Conservation (phyloP, 352 stramenopile species). For the Phytophthora pinifolia region DNA sequence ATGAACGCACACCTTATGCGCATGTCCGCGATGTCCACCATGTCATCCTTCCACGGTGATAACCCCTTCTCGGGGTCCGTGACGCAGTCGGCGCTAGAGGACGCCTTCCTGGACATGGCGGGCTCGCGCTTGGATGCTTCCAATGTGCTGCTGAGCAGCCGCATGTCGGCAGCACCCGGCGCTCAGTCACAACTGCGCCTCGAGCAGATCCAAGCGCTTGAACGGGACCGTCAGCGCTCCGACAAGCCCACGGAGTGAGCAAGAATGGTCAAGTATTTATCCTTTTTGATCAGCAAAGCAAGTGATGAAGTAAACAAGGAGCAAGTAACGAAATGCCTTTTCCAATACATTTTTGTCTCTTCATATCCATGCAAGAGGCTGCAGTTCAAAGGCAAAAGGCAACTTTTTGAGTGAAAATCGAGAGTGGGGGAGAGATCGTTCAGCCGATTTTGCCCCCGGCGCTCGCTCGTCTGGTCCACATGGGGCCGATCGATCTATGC, state of each 20-base stretch:
- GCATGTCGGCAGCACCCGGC: constrained; percentile 30
- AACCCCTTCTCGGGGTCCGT: constrained; percentile 67
- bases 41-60: constrained; percentile 61
- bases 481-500: constrained; percentile 41
- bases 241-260: constrained; percentile 20
- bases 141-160: constrained; percentile 67
- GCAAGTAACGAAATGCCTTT: constrained; percentile 21
- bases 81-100: constrained; percentile 81
- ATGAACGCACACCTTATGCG: constrained; percentile 54
- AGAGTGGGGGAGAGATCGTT: background rate
- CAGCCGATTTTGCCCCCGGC: background rate
- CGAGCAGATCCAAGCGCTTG: constrained; percentile 26
- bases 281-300: constrained; percentile 26
- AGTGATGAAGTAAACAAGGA: constrained; percentile 15
- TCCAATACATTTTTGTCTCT: constrained; percentile 27
- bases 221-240: constrained; percentile 17
- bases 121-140: constrained; percentile 74
- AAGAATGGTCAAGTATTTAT: constrained; percentile 35
- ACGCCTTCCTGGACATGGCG: constrained; percentile 86
- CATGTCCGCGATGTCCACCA: constrained; percentile 54
- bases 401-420: too few relatives aligned
- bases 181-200: constrained; percentile 31
- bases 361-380: constrained; percentile 21
- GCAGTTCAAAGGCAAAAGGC: constrained; percentile 17
- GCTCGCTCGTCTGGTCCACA: constrained; percentile 1